Conservation (phyloP, 331 rosid species). For the Malus hybrid region DNA sequence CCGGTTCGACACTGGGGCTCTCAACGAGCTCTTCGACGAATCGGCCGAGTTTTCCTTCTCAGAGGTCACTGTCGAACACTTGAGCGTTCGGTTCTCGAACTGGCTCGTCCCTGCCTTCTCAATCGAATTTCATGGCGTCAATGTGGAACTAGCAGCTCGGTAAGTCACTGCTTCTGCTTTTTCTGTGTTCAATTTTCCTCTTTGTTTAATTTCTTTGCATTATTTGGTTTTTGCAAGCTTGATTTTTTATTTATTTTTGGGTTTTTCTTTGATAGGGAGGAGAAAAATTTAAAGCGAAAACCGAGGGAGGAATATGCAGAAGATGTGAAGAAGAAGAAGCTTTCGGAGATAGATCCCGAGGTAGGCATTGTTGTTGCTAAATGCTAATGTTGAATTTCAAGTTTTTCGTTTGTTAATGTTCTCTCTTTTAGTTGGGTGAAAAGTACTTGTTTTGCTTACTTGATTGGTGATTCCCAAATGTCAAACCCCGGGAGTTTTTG, state of each 20-base stretch:
- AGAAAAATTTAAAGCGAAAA: conserved; percentile 17
- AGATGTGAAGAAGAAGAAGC: conserved; percentile 40
- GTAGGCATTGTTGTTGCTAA: conserved; percentile 19
- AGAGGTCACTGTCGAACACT: conserved; percentile 44
- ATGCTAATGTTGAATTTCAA: neutral
- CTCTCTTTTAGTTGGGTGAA: neutral
- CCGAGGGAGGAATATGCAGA: conserved; percentile 29
- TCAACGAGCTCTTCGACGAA: conserved; percentile 49
- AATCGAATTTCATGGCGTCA: conserved; percentile 54
- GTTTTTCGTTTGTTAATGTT: neutral
- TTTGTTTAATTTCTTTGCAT: neutral
- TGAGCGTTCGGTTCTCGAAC: conserved; percentile 49
- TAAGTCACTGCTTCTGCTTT: conserved; percentile 17
- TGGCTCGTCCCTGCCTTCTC: conserved; percentile 66
- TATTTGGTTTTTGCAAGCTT: neutral
- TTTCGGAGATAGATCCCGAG: conserved; percentile 77
- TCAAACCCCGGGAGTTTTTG: conserved; percentile 9
- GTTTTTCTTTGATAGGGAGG: conserved; percentile 12
- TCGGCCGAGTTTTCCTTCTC: conserved; percentile 38
- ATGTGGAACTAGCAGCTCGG: conserved; percentile 38
- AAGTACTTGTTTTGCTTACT: neutral
- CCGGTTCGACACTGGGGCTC: conserved; percentile 42
- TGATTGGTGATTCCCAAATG: neutral
- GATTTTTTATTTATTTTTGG: conserved; percentile 7
- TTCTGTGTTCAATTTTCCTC: neutral